Evolutionary conservation across 2,329 filamentous ascomycete species (phyloP), one percentile per base, ranked within the genome.

Genomic region (Aspergillus sergii): DNA sequence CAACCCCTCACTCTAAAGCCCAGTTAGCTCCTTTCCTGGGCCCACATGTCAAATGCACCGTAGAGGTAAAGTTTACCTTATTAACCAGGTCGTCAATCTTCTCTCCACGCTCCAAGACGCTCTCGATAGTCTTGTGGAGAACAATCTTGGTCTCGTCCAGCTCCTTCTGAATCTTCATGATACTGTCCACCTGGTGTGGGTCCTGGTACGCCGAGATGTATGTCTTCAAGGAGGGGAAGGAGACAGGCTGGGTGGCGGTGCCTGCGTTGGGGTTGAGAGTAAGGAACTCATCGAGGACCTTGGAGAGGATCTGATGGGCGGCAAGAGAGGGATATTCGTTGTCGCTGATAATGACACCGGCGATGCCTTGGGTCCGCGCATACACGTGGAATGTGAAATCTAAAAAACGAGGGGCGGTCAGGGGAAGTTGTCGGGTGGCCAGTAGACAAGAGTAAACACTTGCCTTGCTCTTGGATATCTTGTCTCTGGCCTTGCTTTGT

Each of bases 111-210:
- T 97, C 90, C 73, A 97, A 45, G n/a, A 67, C 65, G 34, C 63
- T 69, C 83, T 96, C 91, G 72, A 97, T 97, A 51, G 95, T 97
- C 87, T 98, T 96, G 82, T 98, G 93, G 72, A 99, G 85, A 64
- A 97, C 90, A 75, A 96, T 94, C 86, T 97, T 98, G 65, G 94
- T 98, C 85, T 97, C 94, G 75, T 98, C 94, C 65, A 99, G 85
- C 82, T 99, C 93, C 81, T 93, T 91, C 80, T 98, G 94, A 73
- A 99, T 97, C 85, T 93, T 94, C 84, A 93, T 88, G 76, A 98
- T 96, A 80, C 90, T 94, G 81, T 96, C 93, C 69, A 93, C 94
- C 81, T 96, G 87, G 74, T 89, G 84, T 14, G 94, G 93, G 78
- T 97, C 91, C 82, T 97, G 92, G 81, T 93, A 96, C 69, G 90